These are phyloP conservation scores for Vanilla planifolia DNA, from an alignment of 106 monocot species.

Conservation along the genomic window DNA sequence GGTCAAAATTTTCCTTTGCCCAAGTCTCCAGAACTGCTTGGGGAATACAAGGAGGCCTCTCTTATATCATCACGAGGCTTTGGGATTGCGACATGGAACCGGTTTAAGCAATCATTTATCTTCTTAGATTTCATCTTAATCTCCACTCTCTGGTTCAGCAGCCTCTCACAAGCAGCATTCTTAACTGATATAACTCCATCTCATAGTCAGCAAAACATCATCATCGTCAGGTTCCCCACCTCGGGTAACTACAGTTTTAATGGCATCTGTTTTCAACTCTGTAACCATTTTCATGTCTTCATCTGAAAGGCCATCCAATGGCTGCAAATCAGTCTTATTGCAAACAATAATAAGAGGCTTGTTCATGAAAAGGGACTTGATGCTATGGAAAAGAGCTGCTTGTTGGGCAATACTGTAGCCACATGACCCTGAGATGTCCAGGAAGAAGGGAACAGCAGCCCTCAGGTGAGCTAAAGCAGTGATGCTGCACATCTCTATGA, in stretches of 20 bases:
- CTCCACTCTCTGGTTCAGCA: constrained; percentile 67
- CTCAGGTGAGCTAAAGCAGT: constrained; percentile 69
- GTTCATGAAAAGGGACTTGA: constrained; percentile 73
- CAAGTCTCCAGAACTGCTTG: constrained; percentile 57
- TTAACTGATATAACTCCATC: constrained; percentile 76
- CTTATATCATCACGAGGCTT: constrained; percentile 68
- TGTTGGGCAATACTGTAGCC: constrained; percentile 74
- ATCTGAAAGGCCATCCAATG: constrained; percentile 54
- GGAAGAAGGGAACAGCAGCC: constrained; percentile 67
- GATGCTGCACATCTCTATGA: constrained; percentile 91
- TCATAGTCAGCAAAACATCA: constrained; percentile 54
- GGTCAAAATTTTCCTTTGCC: constrained; percentile 28
- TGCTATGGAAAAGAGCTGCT: constrained; percentile 73
- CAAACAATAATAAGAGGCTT: constrained; percentile 79
- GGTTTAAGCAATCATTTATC: constrained; percentile 63
- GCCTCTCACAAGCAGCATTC: constrained; percentile 77
- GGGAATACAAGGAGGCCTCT: constrained; percentile 70
- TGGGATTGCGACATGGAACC: constrained; percentile 79
- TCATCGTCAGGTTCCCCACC: constrained; percentile 50
- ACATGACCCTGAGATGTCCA: constrained; percentile 77
- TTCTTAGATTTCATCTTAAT: constrained; percentile 72
- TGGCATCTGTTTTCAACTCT: constrained; percentile 69
- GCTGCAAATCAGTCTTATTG: constrained; percentile 84
- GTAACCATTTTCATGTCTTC: constrained; percentile 66
- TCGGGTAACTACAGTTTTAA: constrained; percentile 37